Evolutionary conservation across 345 rosid species (phyloP), one percentile per base, ranked within the genome.

Genomic region (Aquilaria sinensis): DNA sequence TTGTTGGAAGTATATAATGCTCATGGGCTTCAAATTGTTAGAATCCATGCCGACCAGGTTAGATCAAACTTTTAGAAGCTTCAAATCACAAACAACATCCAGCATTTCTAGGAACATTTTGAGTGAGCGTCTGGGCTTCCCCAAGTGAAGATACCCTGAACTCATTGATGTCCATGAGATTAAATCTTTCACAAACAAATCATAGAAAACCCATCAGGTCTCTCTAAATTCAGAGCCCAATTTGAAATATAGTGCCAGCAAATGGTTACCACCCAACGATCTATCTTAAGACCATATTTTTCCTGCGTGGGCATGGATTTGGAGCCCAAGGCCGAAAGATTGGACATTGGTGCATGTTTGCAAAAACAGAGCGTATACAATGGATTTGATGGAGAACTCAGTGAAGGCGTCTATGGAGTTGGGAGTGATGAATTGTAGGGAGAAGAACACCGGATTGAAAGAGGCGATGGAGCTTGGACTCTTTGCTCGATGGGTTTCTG

Each of bases 91-190:
- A 23, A 23, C 90, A 47, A 69, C 55, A 60, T 62, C 83, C 82
- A 74, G 58, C 98, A 90, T 93, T 60, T 90, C 81, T 65, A 62
- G 57, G 41, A 85, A 90, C 84, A 90, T 30, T 51, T 73, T 80
- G 62, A 93, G 77, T 43, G 94, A 74, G 23, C 70, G 66, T 57
- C 41, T 74, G 7, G 81, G 83, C 67, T 83, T 79, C 43, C 76
- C 81, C 53, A 70, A 73, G 55, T 30, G 62, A 52, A 80, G 72
- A 68, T 84, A 93, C 37, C 92, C 87, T 10, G 94, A 81, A 65
- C 90, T 80, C 90, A 93, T 84, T 6, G 96, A 85, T 54, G 85
- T 85, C 96, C 97, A 93, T 1, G 97, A 85, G 54, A 90, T 79
- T 14, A 69, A 87, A 63, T 93, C 98, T 71, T 85, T 84, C 1